phyloP scores from a whole-genome alignment of 306 rosid genomes.

The Rubus idaeus region DNA sequence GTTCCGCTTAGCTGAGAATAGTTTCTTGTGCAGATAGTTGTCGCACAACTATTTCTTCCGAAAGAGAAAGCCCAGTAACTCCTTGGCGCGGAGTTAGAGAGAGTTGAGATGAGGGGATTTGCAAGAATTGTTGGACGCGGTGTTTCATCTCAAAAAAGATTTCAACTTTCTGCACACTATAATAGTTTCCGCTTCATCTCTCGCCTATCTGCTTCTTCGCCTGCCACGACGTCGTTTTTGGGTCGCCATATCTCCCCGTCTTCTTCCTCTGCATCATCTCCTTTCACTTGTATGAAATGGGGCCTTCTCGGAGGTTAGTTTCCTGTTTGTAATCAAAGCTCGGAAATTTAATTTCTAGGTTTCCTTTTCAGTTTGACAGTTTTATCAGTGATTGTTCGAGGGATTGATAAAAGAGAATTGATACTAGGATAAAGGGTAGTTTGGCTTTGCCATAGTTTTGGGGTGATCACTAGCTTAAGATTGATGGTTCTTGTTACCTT shows the following conservation, averaged over 20 bases:
- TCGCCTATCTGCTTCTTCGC: conserved; percentile 30
- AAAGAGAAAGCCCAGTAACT: neutral
- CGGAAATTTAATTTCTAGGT: neutral
- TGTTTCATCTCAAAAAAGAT: conserved; percentile 22
- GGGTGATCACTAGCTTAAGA: neutral
- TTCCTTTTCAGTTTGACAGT: neutral
- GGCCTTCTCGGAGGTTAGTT: conserved; percentile 39
- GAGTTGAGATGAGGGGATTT: conserved; percentile 38
- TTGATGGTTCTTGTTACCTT: neutral
- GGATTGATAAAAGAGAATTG: too few species aligned
- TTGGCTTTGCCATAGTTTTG: too few species aligned
- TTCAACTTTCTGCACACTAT: neutral
- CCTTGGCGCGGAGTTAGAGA: neutral
- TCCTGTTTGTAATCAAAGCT: neutral
- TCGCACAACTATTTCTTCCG: neutral
- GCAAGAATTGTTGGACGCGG: conserved; percentile 44
- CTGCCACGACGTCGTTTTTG: conserved; percentile 31
- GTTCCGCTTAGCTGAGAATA: neutral
- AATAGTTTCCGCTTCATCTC: conserved; percentile 7
- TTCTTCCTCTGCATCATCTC: conserved; percentile 9
- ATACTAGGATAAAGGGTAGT: too few species aligned
- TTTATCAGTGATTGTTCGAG: neutral
- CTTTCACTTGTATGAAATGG: conserved; percentile 31
- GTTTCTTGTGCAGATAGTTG: too few species aligned
- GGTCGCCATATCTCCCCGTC: conserved; percentile 18